These are phyloP conservation scores for Acer campestre DNA, from an alignment of 345 rosid species.

Conservation along the genomic window DNA sequence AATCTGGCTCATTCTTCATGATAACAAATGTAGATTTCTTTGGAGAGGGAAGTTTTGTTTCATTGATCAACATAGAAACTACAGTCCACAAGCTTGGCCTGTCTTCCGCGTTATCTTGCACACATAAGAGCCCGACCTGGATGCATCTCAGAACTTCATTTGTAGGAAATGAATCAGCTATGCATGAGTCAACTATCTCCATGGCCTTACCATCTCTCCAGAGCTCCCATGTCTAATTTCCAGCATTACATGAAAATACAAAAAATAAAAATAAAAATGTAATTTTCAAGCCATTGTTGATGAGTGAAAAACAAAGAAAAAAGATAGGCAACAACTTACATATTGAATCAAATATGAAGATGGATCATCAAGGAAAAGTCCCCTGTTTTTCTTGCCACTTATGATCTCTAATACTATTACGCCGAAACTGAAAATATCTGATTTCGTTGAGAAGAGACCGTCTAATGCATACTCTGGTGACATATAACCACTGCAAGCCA, in stretches of 20 bases:
- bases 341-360: not conserved
- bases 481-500: not conserved
- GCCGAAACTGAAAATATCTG: not conserved
- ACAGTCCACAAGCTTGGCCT: conserved; percentile 16
- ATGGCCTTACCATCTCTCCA: conserved; percentile 19
- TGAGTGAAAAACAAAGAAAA: not conserved
- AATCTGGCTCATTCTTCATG: not conserved
- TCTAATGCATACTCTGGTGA: not conserved
- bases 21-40: conserved; percentile 1
- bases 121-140: conserved; percentile 13
- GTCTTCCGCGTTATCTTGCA: not conserved
- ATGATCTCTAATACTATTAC: not conserved
- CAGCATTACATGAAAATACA: not conserved
- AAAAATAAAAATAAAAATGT: not conserved
- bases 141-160: conserved; percentile 4
- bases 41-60: conserved; percentile 6
- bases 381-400: not conserved
- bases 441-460: not conserved
- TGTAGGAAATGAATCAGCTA: not conserved
- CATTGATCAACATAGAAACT: conserved; percentile 13
- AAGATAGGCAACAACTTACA: not conserved
- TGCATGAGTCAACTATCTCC: conserved; percentile 11
- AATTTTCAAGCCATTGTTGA: not conserved
- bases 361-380: not conserved
- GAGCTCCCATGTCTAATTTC: conserved; percentile 14